Evolutionary conservation across 2,329 filamentous ascomycete species (phyloP), one percentile per base, ranked within the genome.

Genomic region (Pseudofabraea citricarpa): DNA sequence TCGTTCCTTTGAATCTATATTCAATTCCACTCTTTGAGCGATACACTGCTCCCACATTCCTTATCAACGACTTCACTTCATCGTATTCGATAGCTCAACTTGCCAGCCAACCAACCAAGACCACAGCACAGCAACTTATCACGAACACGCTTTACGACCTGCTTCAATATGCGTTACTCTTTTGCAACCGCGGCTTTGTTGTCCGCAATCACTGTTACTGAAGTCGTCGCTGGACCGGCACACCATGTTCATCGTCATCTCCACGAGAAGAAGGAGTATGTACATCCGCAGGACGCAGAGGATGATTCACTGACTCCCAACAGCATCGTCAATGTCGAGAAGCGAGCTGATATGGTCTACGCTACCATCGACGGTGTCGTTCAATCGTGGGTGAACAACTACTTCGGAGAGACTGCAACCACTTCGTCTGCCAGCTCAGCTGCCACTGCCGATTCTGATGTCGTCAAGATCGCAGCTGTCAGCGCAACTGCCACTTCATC

Each of bases 201-300:
- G 50, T 55, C 54, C 37, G 57, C 56, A 47, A 40, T 60, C 48
- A 48, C 33, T 44, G 43, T 60, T 44, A 48, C 53, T 41, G 57
- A 59, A 44, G 54, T 48, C 43, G 41, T 62, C 44, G 58, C 57
- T 47, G 51, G 55, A 27, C 59, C 59, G 47, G 47, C 56, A 26
- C 56, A 60, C 45, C 58, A 60, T 43, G 38, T 53, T 16, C 58
- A 60, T 41, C 52, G 49, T 32, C 48, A 51, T 35, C 42, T 41
- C 6, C 58, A 62, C 40, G 43, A 56, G 40, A 60, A 60, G 54
- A 59, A 56, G 40, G 50, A 55, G 59, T 61, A 57, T 59, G 53
- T 23, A 15, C 6, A 21, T 15, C 23, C 7, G 3, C 18, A 9
- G 19, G 10, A 12, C 15, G 8, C 6, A 20, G 5, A 12, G 4